Percentiles rank a stretch among this genome's conserved stretches.
phyloP scores from a whole-genome alignment of 805 yeast genomes.

The Cyberlindnera saturnus region DNA sequence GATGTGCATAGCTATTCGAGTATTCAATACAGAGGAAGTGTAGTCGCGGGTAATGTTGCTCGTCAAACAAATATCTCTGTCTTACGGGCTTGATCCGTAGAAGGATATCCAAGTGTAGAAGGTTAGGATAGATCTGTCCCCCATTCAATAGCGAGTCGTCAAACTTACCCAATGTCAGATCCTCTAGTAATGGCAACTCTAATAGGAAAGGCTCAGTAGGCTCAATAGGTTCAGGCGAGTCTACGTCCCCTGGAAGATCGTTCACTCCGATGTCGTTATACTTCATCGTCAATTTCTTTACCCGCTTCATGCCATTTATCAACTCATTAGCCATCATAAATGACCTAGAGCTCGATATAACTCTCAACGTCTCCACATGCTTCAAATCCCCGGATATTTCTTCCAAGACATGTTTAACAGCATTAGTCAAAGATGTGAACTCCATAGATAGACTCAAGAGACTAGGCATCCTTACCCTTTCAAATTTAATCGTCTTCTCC shows the following conservation, averaged over 20 bases:
- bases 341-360: constrained; percentile 8
- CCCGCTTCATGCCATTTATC: constrained; percentile 2
- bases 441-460: constrained; percentile 4
- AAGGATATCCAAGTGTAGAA: constrained; percentile 1
- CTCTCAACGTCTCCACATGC: background rate
- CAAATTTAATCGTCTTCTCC: background rate
- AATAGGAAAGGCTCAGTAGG: constrained; percentile 1
- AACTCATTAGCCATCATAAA: constrained; percentile 5
- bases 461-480: constrained; percentile 1
- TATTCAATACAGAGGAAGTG: constrained; percentile 8
- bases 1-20: constrained; percentile 16
- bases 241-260: background rate
- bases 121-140: constrained; percentile 4
- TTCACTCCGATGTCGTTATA: constrained; percentile 9
- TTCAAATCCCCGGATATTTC: background rate
- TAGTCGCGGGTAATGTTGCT: constrained; percentile 11
- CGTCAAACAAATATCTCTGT: constrained; percentile 7
- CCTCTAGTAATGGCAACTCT: constrained; percentile 1
- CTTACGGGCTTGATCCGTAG: constrained; percentile 3
- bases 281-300: background rate
- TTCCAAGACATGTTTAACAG: constrained; percentile 3
- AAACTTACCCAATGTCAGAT: constrained; percentile 8
- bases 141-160: constrained; percentile 3
- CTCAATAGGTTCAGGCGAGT: background rate
- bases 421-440: constrained; percentile 8